Evolutionary conservation across 768 basidiomycete species (phyloP).

Genomic region (Hemileccinum impolitum): DNA sequence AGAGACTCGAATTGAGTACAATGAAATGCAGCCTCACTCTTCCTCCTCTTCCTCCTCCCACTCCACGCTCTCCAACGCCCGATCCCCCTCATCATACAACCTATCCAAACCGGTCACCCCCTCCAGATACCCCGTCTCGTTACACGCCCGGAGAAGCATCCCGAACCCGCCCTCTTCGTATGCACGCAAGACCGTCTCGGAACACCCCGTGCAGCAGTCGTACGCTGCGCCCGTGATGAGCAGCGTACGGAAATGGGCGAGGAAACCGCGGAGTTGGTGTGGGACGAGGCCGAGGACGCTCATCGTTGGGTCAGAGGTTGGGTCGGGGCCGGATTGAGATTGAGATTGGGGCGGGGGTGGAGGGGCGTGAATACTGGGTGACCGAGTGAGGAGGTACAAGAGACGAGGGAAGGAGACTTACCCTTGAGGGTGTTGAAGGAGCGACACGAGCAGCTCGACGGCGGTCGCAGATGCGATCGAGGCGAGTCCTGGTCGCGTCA

Average conservation of each 20-base stretch:
- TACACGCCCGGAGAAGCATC: constrained; percentile 79
- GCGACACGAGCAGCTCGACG: constrained; percentile 85
- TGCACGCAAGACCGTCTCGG: constrained; percentile 72
- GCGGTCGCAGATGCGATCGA: constrained; percentile 89
- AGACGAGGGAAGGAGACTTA: constrained; percentile 30
- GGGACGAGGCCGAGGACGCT: constrained; percentile 85
- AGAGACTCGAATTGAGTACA: no score
- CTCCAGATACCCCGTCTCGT: constrained; percentile 75
- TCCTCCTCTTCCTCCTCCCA: constrained; percentile 62
- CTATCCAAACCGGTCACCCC: constrained; percentile 74
- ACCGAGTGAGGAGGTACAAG: background rate
- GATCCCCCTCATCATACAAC: constrained; percentile 73
- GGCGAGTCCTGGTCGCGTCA: constrained; percentile 91
- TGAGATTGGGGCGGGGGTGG: constrained; percentile 54
- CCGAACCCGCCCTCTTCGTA: constrained; percentile 80
- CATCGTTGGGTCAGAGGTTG: constrained; percentile 23
- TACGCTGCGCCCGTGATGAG: constrained; percentile 86
- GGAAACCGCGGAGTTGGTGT: constrained; percentile 89
- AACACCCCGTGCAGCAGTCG: constrained; percentile 87
- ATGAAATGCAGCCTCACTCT: background rate
- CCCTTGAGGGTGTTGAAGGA: constrained; percentile 90
- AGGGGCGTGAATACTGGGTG: constrained; percentile 56
- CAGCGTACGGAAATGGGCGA: constrained; percentile 83
- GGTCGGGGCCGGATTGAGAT: constrained; percentile 12
- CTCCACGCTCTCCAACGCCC: constrained; percentile 64